A percentile compares a stretch with the other conserved stretches of the same genome.
Conservation (phyloP, 345 rosid species). For the Euphorbia peplus region DNA sequence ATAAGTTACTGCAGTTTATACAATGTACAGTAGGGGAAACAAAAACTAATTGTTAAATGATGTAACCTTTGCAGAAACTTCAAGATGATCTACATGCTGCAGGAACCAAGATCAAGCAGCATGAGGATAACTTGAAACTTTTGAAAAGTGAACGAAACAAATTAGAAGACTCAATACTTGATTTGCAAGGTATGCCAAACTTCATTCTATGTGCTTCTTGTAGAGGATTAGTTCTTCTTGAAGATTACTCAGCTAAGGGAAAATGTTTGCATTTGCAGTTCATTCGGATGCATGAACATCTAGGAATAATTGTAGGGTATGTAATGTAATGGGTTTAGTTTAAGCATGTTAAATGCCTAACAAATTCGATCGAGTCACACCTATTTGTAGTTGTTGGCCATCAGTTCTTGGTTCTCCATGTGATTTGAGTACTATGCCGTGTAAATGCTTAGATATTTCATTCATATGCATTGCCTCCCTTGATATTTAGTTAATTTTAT, state of each 20-base stretch:
- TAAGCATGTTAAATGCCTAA: not conserved
- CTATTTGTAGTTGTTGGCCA: not conserved
- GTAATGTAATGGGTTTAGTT: not conserved
- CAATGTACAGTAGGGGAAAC: not conserved
- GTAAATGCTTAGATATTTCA: not conserved
- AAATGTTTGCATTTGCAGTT: not conserved
- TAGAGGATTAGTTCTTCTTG: not conserved
- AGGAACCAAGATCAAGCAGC: constrained; percentile 66
- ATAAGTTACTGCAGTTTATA: not conserved
- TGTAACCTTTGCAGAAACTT: constrained; percentile 46
- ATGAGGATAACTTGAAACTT: constrained; percentile 51
- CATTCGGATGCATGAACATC: not conserved
- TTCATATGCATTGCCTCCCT: not conserved
- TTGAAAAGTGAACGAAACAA: constrained; percentile 51
- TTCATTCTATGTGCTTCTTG: not conserved
- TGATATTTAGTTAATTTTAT: not conserved
- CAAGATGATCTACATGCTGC: constrained; percentile 57
- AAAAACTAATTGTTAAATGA: constrained; percentile 3
- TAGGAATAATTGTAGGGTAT: not conserved
- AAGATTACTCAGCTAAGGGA: not conserved
- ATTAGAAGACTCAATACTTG: constrained; percentile 55
- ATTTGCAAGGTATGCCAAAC: constrained; percentile 52
- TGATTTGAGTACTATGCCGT: not conserved
- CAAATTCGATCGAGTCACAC: not conserved
- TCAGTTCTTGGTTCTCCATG: not conserved